These are phyloP conservation scores for Gossypium rotundifolium DNA, from an alignment of 345 rosid genomes.

Conservation along the genomic window DNA sequence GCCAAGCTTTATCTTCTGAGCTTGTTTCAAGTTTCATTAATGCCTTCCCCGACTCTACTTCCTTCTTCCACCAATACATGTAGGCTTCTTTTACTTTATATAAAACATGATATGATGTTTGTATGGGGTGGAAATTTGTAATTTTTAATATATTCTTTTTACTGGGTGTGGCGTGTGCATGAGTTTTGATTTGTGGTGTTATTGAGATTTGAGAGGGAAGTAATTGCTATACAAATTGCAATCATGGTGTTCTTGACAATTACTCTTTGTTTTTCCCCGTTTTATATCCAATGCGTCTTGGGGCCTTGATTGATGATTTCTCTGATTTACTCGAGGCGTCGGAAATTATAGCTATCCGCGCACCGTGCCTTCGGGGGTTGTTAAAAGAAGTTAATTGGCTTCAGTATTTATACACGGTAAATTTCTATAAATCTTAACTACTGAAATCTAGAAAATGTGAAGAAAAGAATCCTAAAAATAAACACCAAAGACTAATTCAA, in stretches of 20 bases:
- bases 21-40: conserved; percentile 34
- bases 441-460: too few relatives aligned
- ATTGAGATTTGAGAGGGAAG: background rate
- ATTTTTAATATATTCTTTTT: background rate
- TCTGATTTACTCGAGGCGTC: too few relatives aligned
- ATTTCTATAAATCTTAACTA: too few relatives aligned
- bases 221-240: background rate
- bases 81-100: background rate
- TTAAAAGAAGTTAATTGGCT: too few relatives aligned
- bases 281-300: background rate
- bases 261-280: background rate
- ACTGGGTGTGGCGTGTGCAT: background rate
- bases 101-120: background rate
- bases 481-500: too few relatives aligned
- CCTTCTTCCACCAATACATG: conserved; percentile 29
- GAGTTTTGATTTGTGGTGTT: background rate
- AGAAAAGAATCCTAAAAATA: too few relatives aligned
- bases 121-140: background rate
- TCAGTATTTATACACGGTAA: too few relatives aligned
- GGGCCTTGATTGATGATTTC: too few relatives aligned
- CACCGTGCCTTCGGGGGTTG: too few relatives aligned
- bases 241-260: background rate
- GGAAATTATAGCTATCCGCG: too few relatives aligned
- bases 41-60: conserved; percentile 37
- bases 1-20: conserved; percentile 36